A percentile compares a stretch with the other conserved stretches of the same genome.
Evolutionary conservation across 371 early-diverging fungal genomes (phyloP).

Genomic region (Sporodiniella umbellata): DNA sequence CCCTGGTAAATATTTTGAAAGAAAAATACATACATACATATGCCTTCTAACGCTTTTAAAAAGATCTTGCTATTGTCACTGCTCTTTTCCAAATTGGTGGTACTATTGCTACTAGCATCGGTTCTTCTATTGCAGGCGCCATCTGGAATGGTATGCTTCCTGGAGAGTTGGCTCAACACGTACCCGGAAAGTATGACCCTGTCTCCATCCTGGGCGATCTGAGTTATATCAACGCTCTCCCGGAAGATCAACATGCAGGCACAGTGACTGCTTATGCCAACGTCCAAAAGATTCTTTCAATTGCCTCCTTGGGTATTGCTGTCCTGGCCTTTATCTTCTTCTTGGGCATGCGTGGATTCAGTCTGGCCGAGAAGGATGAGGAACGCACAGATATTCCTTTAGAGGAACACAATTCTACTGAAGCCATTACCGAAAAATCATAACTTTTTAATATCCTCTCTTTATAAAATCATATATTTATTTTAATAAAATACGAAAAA

Average conservation of each 20-base stretch:
- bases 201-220: constrained; percentile 23
- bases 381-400: too few relatives aligned
- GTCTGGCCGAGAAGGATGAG: too few relatives aligned
- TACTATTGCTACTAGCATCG: constrained; percentile 32
- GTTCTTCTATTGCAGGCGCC: constrained; percentile 36
- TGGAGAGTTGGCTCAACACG: constrained; percentile 21
- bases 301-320: constrained; percentile 25
- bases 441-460: too few relatives aligned
- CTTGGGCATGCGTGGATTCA: constrained; percentile 34
- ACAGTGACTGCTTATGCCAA: constrained; percentile 25
- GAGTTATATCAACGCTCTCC: constrained; percentile 19
- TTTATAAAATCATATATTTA: too few relatives aligned
- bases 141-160: constrained; percentile 42
- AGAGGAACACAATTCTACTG: too few relatives aligned
- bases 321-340: constrained; percentile 24
- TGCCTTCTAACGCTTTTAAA: too few relatives aligned
- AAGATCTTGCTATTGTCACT: constrained; percentile 38
- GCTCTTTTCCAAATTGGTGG: constrained; percentile 34
- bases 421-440: too few relatives aligned
- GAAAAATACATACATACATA: too few relatives aligned
- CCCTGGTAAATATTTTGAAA: constrained; percentile 15
- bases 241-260: constrained; percentile 29
- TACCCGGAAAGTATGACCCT: constrained; percentile 33
- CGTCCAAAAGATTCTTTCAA: constrained; percentile 29
- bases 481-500: too few relatives aligned